These are phyloP conservation scores for Pichia scutulata DNA, from an alignment of 805 yeast species.

Conservation along the genomic window DNA sequence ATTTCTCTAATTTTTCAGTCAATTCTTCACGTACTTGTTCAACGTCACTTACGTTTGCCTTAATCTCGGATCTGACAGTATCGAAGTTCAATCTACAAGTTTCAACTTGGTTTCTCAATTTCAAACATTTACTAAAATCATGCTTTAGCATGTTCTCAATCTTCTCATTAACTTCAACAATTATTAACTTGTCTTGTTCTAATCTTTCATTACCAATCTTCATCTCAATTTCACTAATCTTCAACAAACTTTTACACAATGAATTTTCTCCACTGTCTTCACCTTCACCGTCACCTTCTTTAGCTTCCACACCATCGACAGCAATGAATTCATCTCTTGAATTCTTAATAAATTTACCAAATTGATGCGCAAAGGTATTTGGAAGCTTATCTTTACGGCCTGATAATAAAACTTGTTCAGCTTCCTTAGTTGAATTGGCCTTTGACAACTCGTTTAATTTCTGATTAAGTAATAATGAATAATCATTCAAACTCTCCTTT, in stretches of 20 bases:
- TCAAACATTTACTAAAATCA: slow-evolving; percentile 53
- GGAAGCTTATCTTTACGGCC: slow-evolving; percentile 37
- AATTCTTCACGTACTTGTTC: slow-evolving; percentile 40
- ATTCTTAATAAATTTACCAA: slow-evolving; percentile 46
- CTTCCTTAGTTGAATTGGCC: slow-evolving; percentile 61
- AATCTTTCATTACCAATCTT: slow-evolving; percentile 62
- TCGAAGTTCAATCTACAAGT: slow-evolving; percentile 65
- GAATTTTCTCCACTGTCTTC: slow-evolving; percentile 25
- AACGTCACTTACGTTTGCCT: slow-evolving; percentile 28
- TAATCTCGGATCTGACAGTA: slow-evolving; percentile 53
- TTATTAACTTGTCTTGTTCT: slow-evolving; percentile 60
- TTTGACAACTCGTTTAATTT: slow-evolving; percentile 53
- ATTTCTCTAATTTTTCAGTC: slow-evolving; percentile 42
- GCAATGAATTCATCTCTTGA: slow-evolving; percentile 37
- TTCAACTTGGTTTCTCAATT: slow-evolving; percentile 61
- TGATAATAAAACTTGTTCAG: slow-evolving; percentile 45
- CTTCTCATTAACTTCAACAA: slow-evolving; percentile 50
- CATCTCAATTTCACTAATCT: slow-evolving; percentile 47
- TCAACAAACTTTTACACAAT: slow-evolving; percentile 46
- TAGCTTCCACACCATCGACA: too few species aligned
- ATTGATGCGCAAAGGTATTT: slow-evolving; percentile 67
- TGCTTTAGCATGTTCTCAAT: slow-evolving; percentile 45
- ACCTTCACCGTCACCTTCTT: slow-evolving; percentile 1
- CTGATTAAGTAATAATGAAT: slow-evolving; percentile 47
- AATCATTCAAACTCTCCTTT: slow-evolving; percentile 55